Conservation (phyloP, 2,329 filamentous ascomycete genomes). For the Clathrospora elynae region DNA sequence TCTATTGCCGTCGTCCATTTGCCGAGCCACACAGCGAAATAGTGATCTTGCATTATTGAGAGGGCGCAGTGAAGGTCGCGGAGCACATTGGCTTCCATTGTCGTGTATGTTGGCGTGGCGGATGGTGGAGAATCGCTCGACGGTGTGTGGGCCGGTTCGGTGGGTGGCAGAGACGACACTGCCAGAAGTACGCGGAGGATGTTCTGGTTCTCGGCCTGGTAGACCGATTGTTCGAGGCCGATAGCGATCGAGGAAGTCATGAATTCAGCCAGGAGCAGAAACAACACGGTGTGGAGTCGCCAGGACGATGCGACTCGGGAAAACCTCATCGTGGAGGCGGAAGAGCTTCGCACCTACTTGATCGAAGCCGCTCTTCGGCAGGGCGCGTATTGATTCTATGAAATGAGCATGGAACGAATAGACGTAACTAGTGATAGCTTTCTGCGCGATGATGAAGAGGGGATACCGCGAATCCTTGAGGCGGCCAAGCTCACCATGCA, state of each 20-base stretch:
- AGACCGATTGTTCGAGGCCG: slow-evolving; percentile 9
- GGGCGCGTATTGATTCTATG: slow-evolving; percentile 17
- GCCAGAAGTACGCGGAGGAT: slow-evolving; percentile 4
- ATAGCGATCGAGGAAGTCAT: slow-evolving; percentile 12
- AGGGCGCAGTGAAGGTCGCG: slow-evolving; percentile 61
- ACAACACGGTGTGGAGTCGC: slow-evolving; percentile 7
- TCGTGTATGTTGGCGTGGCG: slow-evolving; percentile 2
- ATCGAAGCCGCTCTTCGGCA: slow-evolving; percentile 14
- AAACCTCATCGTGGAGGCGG: slow-evolving; percentile 1
- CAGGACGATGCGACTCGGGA: slow-evolving; percentile 7
- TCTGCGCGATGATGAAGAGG: slow-evolving; percentile 11
- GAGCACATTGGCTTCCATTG: slow-evolving; percentile 26
- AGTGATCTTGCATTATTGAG: slow-evolving; percentile 74
- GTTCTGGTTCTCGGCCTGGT: slow-evolving; percentile 22
- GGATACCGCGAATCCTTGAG: slow-evolving; percentile 20
- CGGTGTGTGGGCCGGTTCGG: background rate
- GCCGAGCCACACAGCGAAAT: slow-evolving; percentile 77
- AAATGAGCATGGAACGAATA: slow-evolving; percentile 11
- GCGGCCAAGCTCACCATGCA: slow-evolving; percentile 22
- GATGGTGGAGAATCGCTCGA: background rate
- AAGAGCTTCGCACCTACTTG: background rate
- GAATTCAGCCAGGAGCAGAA: slow-evolving; percentile 11
- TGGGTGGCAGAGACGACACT: background rate
- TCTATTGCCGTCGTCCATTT: slow-evolving; percentile 88
- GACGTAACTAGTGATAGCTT: slow-evolving; percentile 6